Evolutionary conservation across 805 yeast genomes (phyloP), one percentile per base, ranked within the genome.

Genomic region (Pichia californica): DNA sequence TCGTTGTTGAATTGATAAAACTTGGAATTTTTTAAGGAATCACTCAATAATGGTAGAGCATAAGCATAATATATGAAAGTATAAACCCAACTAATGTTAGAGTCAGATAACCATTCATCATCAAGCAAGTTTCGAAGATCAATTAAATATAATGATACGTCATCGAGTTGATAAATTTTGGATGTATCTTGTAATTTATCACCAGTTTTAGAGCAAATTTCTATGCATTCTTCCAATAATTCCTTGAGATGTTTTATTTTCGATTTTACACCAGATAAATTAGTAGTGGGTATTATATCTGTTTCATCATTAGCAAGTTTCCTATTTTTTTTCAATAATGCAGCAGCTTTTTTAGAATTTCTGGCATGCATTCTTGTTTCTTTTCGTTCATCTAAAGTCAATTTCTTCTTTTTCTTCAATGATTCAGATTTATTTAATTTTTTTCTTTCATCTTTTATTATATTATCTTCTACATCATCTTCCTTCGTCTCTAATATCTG

Each of bases 101-200:
- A 81, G 54, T 83, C 91, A 52, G 79, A 81, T 26, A 84, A 63
- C 91, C 93, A 84, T 55, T 81, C 82, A 29, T 75, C 83, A 16
- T 81, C 79, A 40, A 68, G 63, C 14, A 84, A 59, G 51, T 76
- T 79, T 36, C 63, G 66, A 9, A 82, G 49, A 55, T 85, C 93
- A 19, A 74, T 75, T 42, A 69, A 67, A 52, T 77, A 77, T 3
- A 83, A 60, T 1, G 83, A 71, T 8, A 79, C 70, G 48, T 81
- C 81, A 42, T 73, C 73, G 52, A 70, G 76, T 47, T 77, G 77
- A 21, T 75, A 56, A 3, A 74, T 23, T 23, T 18, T 16, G 13
- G 41, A 23, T 3, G 15, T 36, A 4, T 36, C 36, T 1, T 20
- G 9, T 15, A 40, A 15, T 20, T 40, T 28, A 5, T 23, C 26